A percentile compares a stretch with the other conserved stretches of the same genome.
Conservation (phyloP, 2,329 filamentous ascomycete genomes). For the Aspergillus jensenii region DNA sequence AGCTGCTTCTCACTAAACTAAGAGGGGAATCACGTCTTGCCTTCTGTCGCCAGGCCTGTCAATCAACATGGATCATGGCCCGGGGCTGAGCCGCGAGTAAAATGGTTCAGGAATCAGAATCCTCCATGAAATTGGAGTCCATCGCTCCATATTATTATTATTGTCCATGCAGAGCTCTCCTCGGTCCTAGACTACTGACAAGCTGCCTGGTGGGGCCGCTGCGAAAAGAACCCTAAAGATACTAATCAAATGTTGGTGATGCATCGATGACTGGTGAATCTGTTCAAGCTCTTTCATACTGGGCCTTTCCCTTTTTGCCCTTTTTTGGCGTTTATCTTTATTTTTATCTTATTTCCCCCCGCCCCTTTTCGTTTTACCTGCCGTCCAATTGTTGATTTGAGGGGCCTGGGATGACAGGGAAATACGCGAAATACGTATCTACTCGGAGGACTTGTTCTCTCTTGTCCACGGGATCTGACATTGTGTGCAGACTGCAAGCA, state of each 20-base stretch:
- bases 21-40: not conserved
- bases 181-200: not conserved
- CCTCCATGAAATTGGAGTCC: too few species aligned
- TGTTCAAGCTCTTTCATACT: not conserved
- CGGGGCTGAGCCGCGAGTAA: too few species aligned
- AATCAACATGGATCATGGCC: constrained; percentile 2
- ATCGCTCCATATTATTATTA: too few species aligned
- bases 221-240: not conserved
- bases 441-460: too few species aligned
- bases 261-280: not conserved
- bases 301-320: constrained; percentile 7
- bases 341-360: too few species aligned
- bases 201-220: constrained; percentile 1
- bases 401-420: not conserved
- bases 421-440: not conserved
- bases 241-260: not conserved
- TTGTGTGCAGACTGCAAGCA: not conserved
- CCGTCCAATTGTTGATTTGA: not conserved
- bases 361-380: not conserved
- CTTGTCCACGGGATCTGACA: constrained; percentile 3
- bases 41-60: not conserved
- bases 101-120: too few species aligned
- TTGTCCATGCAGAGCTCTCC: too few species aligned
- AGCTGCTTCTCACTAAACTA: constrained; percentile 3
- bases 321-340: not conserved